These are phyloP conservation scores for Trypanosoma congolense DNA, from an alignment of 208 protist genomes.

Conservation along the genomic window DNA sequence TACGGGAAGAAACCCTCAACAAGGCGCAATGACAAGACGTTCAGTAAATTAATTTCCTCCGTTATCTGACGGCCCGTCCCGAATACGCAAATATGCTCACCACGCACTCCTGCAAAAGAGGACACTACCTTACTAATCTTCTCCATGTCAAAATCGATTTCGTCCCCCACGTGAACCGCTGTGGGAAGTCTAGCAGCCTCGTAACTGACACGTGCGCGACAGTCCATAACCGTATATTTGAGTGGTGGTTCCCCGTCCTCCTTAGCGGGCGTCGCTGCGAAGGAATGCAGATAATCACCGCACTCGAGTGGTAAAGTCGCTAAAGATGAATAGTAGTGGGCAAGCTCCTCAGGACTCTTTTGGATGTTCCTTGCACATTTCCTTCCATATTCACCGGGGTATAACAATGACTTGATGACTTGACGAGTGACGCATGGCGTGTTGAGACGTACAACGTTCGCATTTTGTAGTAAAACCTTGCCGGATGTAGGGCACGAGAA, in stretches of 20 bases:
- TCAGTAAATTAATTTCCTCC: constrained; percentile 88
- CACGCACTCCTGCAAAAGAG: constrained; percentile 34
- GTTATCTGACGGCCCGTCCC: constrained; percentile 66
- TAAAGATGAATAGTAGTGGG: constrained; percentile 51
- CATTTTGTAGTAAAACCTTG: constrained; percentile 71
- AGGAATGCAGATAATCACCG: constrained; percentile 59
- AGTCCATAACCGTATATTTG: constrained; percentile 87
- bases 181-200: constrained; percentile 79
- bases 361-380: constrained; percentile 17
- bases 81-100: constrained; percentile 68
- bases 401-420: constrained; percentile 62
- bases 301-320: constrained; percentile 69
- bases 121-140: constrained; percentile 22
- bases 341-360: constrained; percentile 47
- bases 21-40: constrained; percentile 78
- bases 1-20: constrained; percentile 67
- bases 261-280: constrained; percentile 16
- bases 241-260: constrained; percentile 10
- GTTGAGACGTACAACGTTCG: constrained; percentile 61
- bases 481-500: constrained; percentile 50
- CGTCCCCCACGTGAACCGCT: constrained; percentile 56
- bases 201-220: constrained; percentile 71
- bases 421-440: constrained; percentile 62
- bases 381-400: constrained; percentile 29
- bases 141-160: constrained; percentile 30